These are phyloP conservation scores for Akanthomyces uredinophilus DNA, from an alignment of 2,329 filamentous ascomycete species.

Conservation along the genomic window DNA sequence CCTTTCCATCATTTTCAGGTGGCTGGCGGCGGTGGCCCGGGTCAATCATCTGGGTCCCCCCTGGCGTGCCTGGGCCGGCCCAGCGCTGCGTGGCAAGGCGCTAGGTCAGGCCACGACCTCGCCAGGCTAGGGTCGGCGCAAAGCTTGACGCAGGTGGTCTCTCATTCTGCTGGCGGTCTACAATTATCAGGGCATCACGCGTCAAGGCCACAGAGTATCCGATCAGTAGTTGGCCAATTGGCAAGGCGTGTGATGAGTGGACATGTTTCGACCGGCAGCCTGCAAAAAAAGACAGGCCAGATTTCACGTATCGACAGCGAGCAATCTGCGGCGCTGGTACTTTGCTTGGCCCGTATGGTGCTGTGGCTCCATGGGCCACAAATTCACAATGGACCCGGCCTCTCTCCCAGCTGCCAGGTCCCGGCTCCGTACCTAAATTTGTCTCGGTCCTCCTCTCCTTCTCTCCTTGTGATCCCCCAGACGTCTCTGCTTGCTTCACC, in stretches of 20 bases:
- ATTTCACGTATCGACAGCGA: neutral
- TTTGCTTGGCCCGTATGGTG: neutral
- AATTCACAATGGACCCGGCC: neutral
- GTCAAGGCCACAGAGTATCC: neutral
- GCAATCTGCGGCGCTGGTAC: neutral
- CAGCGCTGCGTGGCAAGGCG: too few relatives aligned
- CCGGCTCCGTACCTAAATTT: conserved; percentile 5
- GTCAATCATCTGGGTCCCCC: neutral
- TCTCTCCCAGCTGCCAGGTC: neutral
- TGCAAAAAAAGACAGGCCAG: neutral
- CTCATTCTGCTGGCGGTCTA: neutral
- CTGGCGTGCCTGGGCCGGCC: neutral
- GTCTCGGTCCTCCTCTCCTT: conserved; percentile 7
- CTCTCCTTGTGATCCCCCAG: conserved; percentile 1
- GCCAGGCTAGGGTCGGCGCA: neutral
- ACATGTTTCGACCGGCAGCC: neutral
- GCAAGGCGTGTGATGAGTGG: conserved; percentile 2
- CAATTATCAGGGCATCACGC: neutral
- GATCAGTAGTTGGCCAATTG: neutral
- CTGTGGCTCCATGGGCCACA: neutral
- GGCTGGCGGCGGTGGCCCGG: conserved; percentile 1
- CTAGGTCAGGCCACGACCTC: neutral
- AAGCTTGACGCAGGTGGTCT: neutral
- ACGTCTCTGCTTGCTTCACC: conserved; percentile 4
- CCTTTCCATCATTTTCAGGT: neutral